Evolutionary conservation across 192 early-diverging fungal species (phyloP).

Genomic region (Ambispora gerdemannii): DNA sequence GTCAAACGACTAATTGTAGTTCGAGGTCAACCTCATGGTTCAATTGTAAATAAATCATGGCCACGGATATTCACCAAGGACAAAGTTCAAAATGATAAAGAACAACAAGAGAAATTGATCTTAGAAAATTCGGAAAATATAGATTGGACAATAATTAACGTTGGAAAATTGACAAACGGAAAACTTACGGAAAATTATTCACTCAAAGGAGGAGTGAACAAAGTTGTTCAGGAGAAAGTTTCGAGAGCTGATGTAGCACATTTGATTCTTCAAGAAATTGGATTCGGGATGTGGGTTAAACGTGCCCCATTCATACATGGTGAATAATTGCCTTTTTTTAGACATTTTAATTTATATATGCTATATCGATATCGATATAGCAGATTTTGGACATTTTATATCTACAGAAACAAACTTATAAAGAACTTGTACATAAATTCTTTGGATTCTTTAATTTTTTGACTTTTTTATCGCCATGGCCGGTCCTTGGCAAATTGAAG

Average conservation of each 20-base stretch:
- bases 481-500: no score
- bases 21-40: conserved; percentile 34
- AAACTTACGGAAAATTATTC: conserved; percentile 32
- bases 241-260: conserved; percentile 39
- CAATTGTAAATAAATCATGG: conserved; percentile 34
- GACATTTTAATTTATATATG: no score
- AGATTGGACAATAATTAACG: conserved; percentile 45
- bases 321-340: no score
- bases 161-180: conserved; percentile 37
- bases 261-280: conserved; percentile 34
- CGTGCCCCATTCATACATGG: neutral
- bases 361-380: no score
- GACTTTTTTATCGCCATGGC: no score
- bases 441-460: no score
- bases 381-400: no score
- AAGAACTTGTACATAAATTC: no score
- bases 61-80: conserved; percentile 36
- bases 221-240: conserved; percentile 31
- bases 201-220: conserved; percentile 32
- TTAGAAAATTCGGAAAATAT: conserved; percentile 32
- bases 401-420: no score
- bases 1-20: conserved; percentile 38
- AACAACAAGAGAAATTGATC: conserved; percentile 39
- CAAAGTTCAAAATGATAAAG: conserved; percentile 41
- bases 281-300: neutral